These are phyloP conservation scores for Peribolospora kevripleyi DNA, from an alignment of 768 basidiomycete species.

Conservation along the genomic window DNA sequence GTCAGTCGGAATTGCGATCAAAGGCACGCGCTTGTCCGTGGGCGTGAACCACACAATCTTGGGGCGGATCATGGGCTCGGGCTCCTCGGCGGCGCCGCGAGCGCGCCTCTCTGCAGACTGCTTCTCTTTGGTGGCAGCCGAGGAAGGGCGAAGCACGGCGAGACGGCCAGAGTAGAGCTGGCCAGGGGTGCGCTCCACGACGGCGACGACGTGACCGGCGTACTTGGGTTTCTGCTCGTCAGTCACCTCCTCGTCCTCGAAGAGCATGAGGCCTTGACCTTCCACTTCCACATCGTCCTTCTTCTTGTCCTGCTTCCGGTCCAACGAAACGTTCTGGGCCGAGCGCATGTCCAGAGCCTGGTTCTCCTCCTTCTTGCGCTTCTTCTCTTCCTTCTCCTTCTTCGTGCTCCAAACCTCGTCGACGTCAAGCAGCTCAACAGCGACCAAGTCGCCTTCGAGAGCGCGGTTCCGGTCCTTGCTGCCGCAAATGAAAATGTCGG, in stretches of 20 bases:
- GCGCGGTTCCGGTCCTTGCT: conserved; percentile 97
- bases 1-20: conserved; percentile 96
- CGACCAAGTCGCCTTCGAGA: conserved; percentile 92
- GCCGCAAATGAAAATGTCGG: conserved; percentile 96
- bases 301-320: conserved; percentile 93
- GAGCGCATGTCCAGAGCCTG: conserved; percentile 72
- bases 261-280: conserved; percentile 85
- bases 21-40: conserved; percentile 91
- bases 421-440: conserved; percentile 88
- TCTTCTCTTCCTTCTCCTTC: conserved; percentile 99
- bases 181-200: conserved; percentile 96
- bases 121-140: conserved; percentile 93
- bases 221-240: conserved; percentile 97
- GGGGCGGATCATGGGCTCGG: conserved; percentile 65
- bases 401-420: conserved; percentile 97
- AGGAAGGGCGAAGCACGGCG: conserved; percentile 79
- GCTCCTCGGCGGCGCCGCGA: conserved; percentile 75
- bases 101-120: conserved; percentile 94
- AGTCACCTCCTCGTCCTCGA: conserved; percentile 97
- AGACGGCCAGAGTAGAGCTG: conserved; percentile 95
- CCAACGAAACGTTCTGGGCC: conserved; percentile 23
- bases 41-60: conserved; percentile 99
- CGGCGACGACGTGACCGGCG: conserved; percentile 97
- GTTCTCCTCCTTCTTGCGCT: conserved; percentile 98
- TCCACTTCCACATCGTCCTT: conserved; percentile 99